Conservation (phyloP, 257 asterid genomes). For the Eucommia ulmoides region DNA sequence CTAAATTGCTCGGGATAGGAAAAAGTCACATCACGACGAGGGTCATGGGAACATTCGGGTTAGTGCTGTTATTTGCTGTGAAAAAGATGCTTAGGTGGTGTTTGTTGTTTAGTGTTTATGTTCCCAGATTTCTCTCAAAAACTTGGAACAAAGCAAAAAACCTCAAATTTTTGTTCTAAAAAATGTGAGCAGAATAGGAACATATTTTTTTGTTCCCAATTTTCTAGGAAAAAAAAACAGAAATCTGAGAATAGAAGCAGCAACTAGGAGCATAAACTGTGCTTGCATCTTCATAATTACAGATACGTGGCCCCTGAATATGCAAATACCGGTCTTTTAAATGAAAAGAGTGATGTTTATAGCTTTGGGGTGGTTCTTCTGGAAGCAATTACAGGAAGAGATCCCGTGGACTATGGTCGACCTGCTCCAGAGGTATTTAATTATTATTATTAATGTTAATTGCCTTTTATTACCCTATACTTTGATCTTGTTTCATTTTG, state of each 20-base stretch:
- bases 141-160: no score
- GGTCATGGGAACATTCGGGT: constrained; percentile 99
- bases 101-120: no score
- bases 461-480: no score
- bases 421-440: constrained; percentile 75
- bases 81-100: no score
- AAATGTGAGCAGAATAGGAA: no score
- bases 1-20: constrained; percentile 90
- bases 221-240: no score
- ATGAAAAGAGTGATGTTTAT: constrained; percentile 88
- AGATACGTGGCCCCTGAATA: constrained; percentile 99
- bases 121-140: neutral
- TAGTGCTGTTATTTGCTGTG: no score
- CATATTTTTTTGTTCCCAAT: constrained; percentile 4
- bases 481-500: no score
- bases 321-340: constrained; percentile 87
- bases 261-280: no score
- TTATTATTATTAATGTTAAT: no score
- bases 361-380: constrained; percentile 85
- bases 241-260: no score
- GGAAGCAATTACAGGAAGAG: constrained; percentile 94
- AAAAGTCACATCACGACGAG: constrained; percentile 90
- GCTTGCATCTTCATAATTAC: constrained; percentile 1
- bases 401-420: constrained; percentile 94
- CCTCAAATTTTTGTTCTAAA: no score